Evolutionary conservation across 257 asterid species (phyloP).

Genomic region (Penstemon davidsonii): DNA sequence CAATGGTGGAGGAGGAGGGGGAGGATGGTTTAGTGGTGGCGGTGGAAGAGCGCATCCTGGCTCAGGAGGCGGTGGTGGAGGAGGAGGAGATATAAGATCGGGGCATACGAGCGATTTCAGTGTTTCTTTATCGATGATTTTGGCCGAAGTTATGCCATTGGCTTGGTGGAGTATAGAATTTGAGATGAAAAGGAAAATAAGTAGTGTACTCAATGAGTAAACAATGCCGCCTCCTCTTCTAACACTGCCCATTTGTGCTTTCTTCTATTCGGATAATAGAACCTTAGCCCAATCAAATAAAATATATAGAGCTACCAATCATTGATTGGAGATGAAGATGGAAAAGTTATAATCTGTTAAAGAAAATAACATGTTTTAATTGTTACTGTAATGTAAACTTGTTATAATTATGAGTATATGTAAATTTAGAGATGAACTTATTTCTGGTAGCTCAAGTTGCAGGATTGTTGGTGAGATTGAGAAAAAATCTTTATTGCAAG

Average conservation of each 20-base stretch:
- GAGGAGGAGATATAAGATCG: slow-evolving; percentile 24
- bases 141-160: slow-evolving; percentile 9
- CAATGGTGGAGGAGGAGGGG: background rate
- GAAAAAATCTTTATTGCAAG: slow-evolving; percentile 6
- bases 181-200: slow-evolving; percentile 29
- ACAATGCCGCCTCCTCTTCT: background rate
- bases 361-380: too few relatives aligned
- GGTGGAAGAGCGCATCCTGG: background rate
- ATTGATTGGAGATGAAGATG: background rate
- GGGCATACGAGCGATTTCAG: slow-evolving; percentile 30
- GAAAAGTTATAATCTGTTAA: background rate
- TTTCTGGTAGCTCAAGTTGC: slow-evolving; percentile 11
- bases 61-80: slow-evolving; percentile 13
- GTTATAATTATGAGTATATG: too few relatives aligned
- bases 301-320: too few relatives aligned
- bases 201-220: slow-evolving; percentile 13
- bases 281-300: background rate
- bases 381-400: too few relatives aligned
- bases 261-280: background rate
- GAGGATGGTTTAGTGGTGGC: background rate
- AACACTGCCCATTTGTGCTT: slow-evolving; percentile 28
- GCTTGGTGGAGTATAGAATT: slow-evolving; percentile 21
- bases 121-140: slow-evolving; percentile 23
- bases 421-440: background rate
- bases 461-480: slow-evolving; percentile 13